Percentiles rank a stretch among this genome's conserved stretches.
phyloP scores from a whole-genome alignment of 805 yeast genomes.

The Monosporozyma servazzii region DNA sequence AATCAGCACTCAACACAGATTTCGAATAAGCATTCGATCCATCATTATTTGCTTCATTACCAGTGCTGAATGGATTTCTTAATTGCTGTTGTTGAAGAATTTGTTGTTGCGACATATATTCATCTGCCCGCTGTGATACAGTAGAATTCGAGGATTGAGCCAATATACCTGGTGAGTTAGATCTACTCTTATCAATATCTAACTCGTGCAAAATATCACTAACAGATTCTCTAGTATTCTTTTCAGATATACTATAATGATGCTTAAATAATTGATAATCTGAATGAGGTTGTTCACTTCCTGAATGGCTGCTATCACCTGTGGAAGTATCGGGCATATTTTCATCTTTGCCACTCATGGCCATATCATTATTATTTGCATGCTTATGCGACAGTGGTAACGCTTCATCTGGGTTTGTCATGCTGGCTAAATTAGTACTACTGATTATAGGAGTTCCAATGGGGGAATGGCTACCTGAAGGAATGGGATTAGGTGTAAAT shows the following conservation, averaged over 20 bases:
- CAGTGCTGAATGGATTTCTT: not conserved
- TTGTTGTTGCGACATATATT: conserved; percentile 1
- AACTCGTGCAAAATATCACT: conserved; percentile 17
- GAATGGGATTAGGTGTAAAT: not conserved
- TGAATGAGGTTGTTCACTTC: conserved; percentile 2
- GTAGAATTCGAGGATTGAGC: not conserved
- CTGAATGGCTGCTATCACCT: not conserved
- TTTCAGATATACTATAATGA: conserved; percentile 23
- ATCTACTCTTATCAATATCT: conserved; percentile 3
- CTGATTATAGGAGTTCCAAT: conserved; percentile 12
- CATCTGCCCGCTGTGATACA: not conserved
- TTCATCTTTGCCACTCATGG: not conserved
- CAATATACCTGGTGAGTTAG: not conserved
- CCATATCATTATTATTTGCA: not conserved
- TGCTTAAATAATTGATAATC: conserved; percentile 21
- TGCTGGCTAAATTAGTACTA: not conserved
- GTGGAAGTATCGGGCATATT: not conserved
- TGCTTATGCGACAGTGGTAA: not conserved
- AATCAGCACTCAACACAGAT: not conserved
- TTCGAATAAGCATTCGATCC: not conserved
- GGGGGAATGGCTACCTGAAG: conserved; percentile 9
- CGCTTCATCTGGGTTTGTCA: not conserved
- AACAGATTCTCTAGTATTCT: conserved; percentile 17
- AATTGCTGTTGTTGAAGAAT: not conserved
- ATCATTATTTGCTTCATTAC: not conserved